These are phyloP conservation scores for Harringtonia aguacate DNA, from an alignment of 2,329 filamentous ascomycete genomes.

Conservation along the genomic window DNA sequence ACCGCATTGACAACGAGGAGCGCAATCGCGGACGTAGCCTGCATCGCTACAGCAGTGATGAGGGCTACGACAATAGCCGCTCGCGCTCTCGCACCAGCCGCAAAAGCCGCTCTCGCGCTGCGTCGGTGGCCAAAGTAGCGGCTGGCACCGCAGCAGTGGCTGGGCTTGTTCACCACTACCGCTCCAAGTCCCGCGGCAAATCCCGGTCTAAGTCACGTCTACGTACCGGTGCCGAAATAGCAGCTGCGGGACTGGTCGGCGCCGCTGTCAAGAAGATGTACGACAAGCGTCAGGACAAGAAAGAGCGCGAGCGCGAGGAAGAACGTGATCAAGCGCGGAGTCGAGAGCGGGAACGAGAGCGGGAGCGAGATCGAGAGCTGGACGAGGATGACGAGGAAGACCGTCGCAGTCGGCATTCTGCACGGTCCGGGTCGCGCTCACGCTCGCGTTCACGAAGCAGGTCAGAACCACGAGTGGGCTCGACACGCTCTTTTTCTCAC, in stretches of 20 bases:
- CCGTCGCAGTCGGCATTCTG: conserved; percentile 17
- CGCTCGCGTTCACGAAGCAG: conserved; percentile 14
- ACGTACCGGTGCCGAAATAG: conserved; percentile 48
- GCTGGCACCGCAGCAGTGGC: conserved; percentile 47
- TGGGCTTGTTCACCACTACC: conserved; percentile 46
- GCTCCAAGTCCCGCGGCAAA: conserved; percentile 39
- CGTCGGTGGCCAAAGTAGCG: conserved; percentile 45
- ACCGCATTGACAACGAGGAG: conserved; percentile 50
- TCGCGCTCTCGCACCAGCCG: conserved; percentile 29
- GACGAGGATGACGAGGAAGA: conserved; percentile 21
- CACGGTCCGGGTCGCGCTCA: conserved; percentile 20
- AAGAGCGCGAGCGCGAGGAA: conserved; percentile 37
- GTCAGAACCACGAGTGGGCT: conserved; percentile 14
- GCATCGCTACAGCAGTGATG: conserved; percentile 27
- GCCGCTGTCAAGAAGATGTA: conserved; percentile 52
- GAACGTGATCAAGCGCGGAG: conserved; percentile 40
- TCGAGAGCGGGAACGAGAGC: conserved; percentile 24
- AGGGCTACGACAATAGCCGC: conserved; percentile 18
- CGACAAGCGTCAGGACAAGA: conserved; percentile 50
- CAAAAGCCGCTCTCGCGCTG: conserved; percentile 29
- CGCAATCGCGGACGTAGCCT: conserved; percentile 43
- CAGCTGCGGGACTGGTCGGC: conserved; percentile 47
- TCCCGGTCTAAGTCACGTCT: conserved; percentile 35
- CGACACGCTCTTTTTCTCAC: conserved; percentile 34
- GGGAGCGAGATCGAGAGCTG: conserved; percentile 14